Conservation (phyloP, 768 basidiomycete genomes). For the Chiua virens region DNA sequence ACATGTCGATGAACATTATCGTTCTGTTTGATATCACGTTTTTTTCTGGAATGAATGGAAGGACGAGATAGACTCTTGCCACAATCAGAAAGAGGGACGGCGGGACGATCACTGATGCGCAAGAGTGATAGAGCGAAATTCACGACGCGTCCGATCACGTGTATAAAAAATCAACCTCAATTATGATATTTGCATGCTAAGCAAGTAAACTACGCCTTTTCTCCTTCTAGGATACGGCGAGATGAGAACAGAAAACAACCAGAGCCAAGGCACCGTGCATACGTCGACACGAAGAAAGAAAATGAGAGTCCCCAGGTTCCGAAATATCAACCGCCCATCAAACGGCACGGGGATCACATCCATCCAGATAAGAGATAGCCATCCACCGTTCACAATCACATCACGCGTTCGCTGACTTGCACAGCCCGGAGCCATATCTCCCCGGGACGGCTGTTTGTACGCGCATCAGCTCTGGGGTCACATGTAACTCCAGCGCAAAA, state of each 20-base stretch:
- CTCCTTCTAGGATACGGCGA: slow-evolving; percentile 10
- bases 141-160: slow-evolving; percentile 27
- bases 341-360: background rate
- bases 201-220: slow-evolving; percentile 19
- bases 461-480: slow-evolving; percentile 53
- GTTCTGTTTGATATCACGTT: no score
- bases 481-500: slow-evolving; percentile 40
- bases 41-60: no score
- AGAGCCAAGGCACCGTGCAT: background rate
- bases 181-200: slow-evolving; percentile 9
- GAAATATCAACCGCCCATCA: slow-evolving; percentile 1
- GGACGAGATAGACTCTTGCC: no score
- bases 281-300: background rate
- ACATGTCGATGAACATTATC: no score
- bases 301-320: slow-evolving; percentile 1
- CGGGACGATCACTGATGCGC: no score
- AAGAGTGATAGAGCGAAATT: background rate
- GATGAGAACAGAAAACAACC: background rate
- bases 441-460: slow-evolving; percentile 21
- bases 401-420: slow-evolving; percentile 60
- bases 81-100: no score
- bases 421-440: slow-evolving; percentile 47
- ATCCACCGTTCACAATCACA: slow-evolving; percentile 30
- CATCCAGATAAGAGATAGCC: background rate
- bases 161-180: slow-evolving; percentile 28